A percentile compares a stretch with the other conserved stretches of the same genome.
These are phyloP conservation scores for Daldinia caldariorum DNA, from an alignment of 495 filamentous ascomycete species.

Conservation along the genomic window DNA sequence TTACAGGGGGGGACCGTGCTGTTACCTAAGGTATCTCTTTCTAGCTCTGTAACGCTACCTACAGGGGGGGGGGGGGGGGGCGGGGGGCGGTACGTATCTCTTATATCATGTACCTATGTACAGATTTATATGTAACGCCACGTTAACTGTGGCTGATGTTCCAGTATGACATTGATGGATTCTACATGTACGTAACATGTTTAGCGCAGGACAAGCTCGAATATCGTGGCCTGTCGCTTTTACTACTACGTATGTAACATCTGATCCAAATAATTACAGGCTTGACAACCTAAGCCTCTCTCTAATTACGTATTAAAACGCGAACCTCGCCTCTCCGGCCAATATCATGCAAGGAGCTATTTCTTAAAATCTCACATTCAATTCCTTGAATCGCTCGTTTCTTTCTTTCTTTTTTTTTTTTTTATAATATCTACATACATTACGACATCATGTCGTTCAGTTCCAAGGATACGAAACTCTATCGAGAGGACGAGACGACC, in stretches of 20 bases:
- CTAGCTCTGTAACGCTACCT: constrained; percentile 1
- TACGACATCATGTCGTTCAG: constrained; percentile 61
- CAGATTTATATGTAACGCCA: constrained; percentile 9
- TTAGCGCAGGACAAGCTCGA: not conserved
- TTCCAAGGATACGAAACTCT: constrained; percentile 63
- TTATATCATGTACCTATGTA: too few relatives aligned
- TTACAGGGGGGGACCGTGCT: constrained; percentile 12
- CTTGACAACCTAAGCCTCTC: constrained; percentile 23
- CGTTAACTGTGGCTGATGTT: constrained; percentile 22
- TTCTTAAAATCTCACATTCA: constrained; percentile 17
- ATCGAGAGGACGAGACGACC: constrained; percentile 69
- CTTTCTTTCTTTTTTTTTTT: constrained; percentile 3
- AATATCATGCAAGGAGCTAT: constrained; percentile 31
- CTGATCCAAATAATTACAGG: constrained; percentile 13
- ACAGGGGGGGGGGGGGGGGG: too few relatives aligned
- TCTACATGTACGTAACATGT: not conserved
- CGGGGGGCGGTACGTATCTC: too few relatives aligned
- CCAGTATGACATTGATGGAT: not conserved
- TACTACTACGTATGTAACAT: too few relatives aligned
- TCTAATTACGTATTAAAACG: constrained; percentile 32
- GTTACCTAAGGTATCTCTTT: not conserved
- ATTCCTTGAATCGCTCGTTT: not conserved
- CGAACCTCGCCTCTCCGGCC: constrained; percentile 10
- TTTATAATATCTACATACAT: constrained; percentile 4
- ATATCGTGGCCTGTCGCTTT: constrained; percentile 26